Conservation (phyloP, 2,329 filamentous ascomycete species). For the Bipolaris gigantea region DNA sequence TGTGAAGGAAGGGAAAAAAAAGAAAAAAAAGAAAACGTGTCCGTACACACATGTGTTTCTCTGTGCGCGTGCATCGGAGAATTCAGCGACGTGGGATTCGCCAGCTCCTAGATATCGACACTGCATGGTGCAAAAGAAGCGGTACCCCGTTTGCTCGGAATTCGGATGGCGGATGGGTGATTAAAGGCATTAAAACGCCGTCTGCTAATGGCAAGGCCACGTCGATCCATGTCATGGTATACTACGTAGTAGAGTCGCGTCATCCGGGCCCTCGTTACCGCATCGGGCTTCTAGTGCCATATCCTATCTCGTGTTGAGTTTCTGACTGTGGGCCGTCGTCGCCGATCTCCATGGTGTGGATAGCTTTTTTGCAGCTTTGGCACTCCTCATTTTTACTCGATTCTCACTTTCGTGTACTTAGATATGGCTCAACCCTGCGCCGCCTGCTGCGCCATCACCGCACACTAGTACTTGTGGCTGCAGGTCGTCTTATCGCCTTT, state of each 20-base stretch:
- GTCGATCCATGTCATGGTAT: too few relatives aligned
- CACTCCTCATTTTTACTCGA: not conserved
- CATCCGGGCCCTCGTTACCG: not conserved
- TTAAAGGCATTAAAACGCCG: not conserved
- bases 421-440: not conserved
- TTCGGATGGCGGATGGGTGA: too few relatives aligned
- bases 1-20: too few relatives aligned
- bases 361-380: not conserved
- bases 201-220: not conserved
- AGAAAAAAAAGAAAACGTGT: too few relatives aligned
- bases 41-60: too few relatives aligned
- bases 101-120: too few relatives aligned
- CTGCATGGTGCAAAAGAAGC: too few relatives aligned
- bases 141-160: too few relatives aligned
- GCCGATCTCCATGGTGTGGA: not conserved
- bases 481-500: too few relatives aligned
- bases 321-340: not conserved
- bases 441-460: not conserved
- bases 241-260: not conserved
- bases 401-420: not conserved
- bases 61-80: too few relatives aligned
- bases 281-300: not conserved
- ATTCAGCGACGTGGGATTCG: too few relatives aligned
- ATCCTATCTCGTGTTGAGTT: not conserved
- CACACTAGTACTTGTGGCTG: not conserved